Base-by-base conservation (phyloP, 225 moss, liverwort and hornwort species). In the Rhytidiadelphus loreus region DNA sequence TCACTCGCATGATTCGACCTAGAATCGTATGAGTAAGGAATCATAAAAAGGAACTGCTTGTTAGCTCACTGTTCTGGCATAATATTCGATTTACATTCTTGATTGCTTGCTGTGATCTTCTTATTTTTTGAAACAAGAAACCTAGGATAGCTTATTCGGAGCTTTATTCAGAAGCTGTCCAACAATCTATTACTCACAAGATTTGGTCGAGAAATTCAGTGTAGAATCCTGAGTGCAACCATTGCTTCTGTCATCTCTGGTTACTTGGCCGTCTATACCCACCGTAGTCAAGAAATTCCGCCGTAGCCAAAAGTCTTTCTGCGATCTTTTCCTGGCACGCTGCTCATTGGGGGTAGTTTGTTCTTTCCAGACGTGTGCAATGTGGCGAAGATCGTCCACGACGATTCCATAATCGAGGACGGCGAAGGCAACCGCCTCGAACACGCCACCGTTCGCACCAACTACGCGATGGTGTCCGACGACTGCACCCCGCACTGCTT, bases 391-490 rank as follows among this genome's bases (percentile, higher is more conserved):
- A 39, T 32, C 21, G 0, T 91, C 5, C 71, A 81, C n/a, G 76
- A 88, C 12, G 16, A 60, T 12, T 53, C 90, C 48, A 46, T 88
- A 23, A 88, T 95, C 77, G 61, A 57, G 7, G 95, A 95, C 46
- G 94, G 81, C 43, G 88, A 89, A 12, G 91, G 91, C 33, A 89
- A 90, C 24, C 9, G 59, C 2, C 19, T 93, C 5, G 88, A 90
- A 1, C 92, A 92, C n/a, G 92, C 88, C 9, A 93, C 92, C 25
- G 90, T 95, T 48, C 93, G 92, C 7, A 90, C 93, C 56, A 92
- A 93, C 55, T 19, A 89, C 37, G 95, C 94, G 11, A 83, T 92
- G 90, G 71, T 93, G 2, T 50, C 91, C 22, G 60, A 84, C 28
- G 95, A 95, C 57, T 95, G 95, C 86, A 39, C 39, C 33, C 93